Percentiles rank a stretch among this genome's conserved stretches.
Evolutionary conservation across 2,329 filamentous ascomycete genomes (phyloP).

Genomic region (Arthroderma sp.): DNA sequence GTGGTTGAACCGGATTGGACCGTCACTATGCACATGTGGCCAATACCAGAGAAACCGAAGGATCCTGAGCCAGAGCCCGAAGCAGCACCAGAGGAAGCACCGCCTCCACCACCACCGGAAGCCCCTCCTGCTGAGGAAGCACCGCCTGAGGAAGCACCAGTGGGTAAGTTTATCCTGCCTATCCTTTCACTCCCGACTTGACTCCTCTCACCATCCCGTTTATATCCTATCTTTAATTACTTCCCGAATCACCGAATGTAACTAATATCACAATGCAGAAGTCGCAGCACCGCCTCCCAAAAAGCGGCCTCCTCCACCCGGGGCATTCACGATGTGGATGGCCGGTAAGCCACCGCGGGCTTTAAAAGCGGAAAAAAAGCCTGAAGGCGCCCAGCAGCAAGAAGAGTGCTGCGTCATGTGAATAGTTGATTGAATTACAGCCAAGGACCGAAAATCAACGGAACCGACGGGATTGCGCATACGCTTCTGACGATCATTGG

Average conservation of each 20-base stretch:
- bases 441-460: not conserved
- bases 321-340: conserved; percentile 33
- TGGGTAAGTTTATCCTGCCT: conserved; percentile 17
- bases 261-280: conserved; percentile 1
- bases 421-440: conserved; percentile 8
- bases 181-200: conserved; percentile 10
- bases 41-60: conserved; percentile 41
- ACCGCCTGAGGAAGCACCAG: conserved; percentile 16
- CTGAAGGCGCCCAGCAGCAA: conserved; percentile 24
- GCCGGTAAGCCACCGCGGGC: conserved; percentile 25
- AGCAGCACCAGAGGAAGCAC: conserved; percentile 3
- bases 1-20: conserved; percentile 66
- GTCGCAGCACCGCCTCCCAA: conserved; percentile 3
- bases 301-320: conserved; percentile 14
- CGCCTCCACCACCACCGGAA: conserved; percentile 13
- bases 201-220: conserved; percentile 6
- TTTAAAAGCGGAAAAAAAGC: conserved; percentile 37
- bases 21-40: conserved; percentile 56
- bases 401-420: conserved; percentile 21
- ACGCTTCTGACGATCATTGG: conserved; percentile 1
- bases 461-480: not conserved
- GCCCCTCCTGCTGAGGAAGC: conserved; percentile 8
- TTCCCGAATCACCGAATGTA: not conserved
- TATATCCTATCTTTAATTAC: conserved; percentile 8
- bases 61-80: conserved; percentile 24